Evolutionary conservation across 1,284 basidiomycete species (phyloP).

Genomic region (Agroathelia rolfsii): DNA sequence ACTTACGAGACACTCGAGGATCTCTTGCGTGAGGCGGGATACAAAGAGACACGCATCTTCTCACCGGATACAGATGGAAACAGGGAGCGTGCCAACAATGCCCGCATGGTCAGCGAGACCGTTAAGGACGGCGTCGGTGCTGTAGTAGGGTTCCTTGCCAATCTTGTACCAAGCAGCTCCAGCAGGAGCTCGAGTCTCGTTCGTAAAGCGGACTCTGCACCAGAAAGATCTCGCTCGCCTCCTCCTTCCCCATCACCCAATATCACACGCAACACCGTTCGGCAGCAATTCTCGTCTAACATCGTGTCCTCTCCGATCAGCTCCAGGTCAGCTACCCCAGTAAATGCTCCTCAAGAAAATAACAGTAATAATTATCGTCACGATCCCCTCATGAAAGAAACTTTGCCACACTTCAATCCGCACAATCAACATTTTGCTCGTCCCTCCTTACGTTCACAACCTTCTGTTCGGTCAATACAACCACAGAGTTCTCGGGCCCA

Average conservation of each 20-base stretch:
- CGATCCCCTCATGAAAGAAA: no score
- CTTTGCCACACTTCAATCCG: no score
- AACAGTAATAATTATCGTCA: no score
- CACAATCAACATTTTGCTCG: no score
- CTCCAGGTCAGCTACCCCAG: slow-evolving; percentile 7
- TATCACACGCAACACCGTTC: slow-evolving; percentile 11
- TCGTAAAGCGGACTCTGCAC: slow-evolving; percentile 9
- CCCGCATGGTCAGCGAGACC: slow-evolving; percentile 11
- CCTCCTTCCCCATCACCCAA: slow-evolving; percentile 15
- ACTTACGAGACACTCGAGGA: slow-evolving; percentile 78
- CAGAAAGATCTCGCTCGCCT: slow-evolving; percentile 7
- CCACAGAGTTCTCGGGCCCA: slow-evolving; percentile 19
- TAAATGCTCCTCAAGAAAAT: slow-evolving; percentile 4
- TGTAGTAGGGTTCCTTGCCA: slow-evolving; percentile 50
- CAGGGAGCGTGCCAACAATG: slow-evolving; percentile 36
- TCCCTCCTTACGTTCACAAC: slow-evolving; percentile 18
- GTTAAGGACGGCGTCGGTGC: slow-evolving; percentile 34
- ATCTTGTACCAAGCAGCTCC: slow-evolving; percentile 33
- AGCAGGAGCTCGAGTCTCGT: slow-evolving; percentile 17
- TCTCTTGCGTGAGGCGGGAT: slow-evolving; percentile 74
- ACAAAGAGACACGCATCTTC: slow-evolving; percentile 81
- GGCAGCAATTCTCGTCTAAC: slow-evolving; percentile 7
- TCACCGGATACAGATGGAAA: slow-evolving; percentile 68
- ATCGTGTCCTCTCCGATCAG: slow-evolving; percentile 8
- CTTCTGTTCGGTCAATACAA: slow-evolving; percentile 12